phyloP scores from a whole-genome alignment of 225 moss, liverwort and hornwort species.

The Anthoceros angustus region DNA sequence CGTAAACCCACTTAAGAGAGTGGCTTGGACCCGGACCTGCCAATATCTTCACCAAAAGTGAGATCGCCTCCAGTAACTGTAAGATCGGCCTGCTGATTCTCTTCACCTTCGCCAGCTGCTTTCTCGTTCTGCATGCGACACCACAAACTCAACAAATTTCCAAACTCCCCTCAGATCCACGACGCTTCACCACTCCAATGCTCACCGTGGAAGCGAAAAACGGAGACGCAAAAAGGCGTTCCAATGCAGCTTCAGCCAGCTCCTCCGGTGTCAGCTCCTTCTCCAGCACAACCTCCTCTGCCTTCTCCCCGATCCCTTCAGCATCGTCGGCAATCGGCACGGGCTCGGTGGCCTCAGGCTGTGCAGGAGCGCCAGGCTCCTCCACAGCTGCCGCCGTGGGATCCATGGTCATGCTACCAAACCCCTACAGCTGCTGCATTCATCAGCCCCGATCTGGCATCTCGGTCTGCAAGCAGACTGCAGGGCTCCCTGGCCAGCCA shows the following conservation, averaged over 20 bases:
- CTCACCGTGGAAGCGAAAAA: slow-evolving; percentile 46
- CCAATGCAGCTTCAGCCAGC: slow-evolving; percentile 44
- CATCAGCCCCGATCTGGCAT: neutral
- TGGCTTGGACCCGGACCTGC: slow-evolving; percentile 22
- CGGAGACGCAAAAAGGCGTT: slow-evolving; percentile 51
- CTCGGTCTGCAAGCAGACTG: neutral
- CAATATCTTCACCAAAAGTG: slow-evolving; percentile 76
- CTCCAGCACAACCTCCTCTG: slow-evolving; percentile 25
- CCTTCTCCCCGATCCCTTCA: slow-evolving; percentile 24
- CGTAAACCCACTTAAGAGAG: neutral
- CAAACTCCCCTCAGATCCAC: slow-evolving; percentile 8
- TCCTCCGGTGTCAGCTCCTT: slow-evolving; percentile 35
- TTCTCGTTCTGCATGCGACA: neutral
- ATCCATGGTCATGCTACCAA: slow-evolving; percentile 1
- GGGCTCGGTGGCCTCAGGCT: neutral
- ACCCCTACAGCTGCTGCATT: neutral
- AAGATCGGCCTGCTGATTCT: slow-evolving; percentile 77
- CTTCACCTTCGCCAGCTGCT: slow-evolving; percentile 43
- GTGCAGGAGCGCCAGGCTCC: neutral
- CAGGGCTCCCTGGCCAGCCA: no score
- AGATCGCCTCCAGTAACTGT: slow-evolving; percentile 72
- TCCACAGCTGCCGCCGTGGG: neutral
- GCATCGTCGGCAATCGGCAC: neutral
- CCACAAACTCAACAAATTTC: neutral
- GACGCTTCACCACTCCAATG: neutral